These are phyloP conservation scores for Neodidymelliopsis sp. DNA, from an alignment of 2,329 filamentous ascomycete species.

Conservation along the genomic window DNA sequence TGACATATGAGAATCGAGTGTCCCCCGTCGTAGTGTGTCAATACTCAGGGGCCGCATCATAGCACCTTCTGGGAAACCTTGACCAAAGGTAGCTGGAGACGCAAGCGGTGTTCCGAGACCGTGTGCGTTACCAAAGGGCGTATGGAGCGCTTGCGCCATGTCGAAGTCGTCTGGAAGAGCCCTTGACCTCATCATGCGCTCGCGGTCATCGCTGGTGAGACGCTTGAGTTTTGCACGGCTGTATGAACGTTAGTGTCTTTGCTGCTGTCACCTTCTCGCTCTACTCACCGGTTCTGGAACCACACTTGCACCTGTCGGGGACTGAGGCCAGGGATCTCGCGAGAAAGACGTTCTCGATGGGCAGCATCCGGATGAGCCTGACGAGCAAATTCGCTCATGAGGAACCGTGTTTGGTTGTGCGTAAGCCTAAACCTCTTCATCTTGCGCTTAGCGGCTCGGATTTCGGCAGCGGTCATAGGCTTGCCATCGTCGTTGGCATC, in stretches of 20 bases:
- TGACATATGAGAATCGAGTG: slow-evolving; percentile 71
- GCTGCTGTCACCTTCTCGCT: not conserved
- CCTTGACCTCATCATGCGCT: slow-evolving; percentile 67
- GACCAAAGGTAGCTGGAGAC: slow-evolving; percentile 53
- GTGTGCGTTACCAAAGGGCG: slow-evolving; percentile 57
- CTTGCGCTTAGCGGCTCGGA: slow-evolving; percentile 59
- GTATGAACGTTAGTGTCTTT: slow-evolving; percentile 22
- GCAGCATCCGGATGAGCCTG: slow-evolving; percentile 93
- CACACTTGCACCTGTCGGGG: slow-evolving; percentile 95
- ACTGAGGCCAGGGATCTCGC: slow-evolving; percentile 90
- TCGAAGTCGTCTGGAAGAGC: slow-evolving; percentile 67
- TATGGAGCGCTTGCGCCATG: slow-evolving; percentile 65
- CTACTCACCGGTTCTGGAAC: slow-evolving; percentile 91
- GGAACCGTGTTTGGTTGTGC: slow-evolving; percentile 94
- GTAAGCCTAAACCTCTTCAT: slow-evolving; percentile 88
- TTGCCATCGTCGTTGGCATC: slow-evolving; percentile 42
- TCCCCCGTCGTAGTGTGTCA: slow-evolving; percentile 69
- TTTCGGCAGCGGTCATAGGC: slow-evolving; percentile 57
- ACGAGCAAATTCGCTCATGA: slow-evolving; percentile 96
- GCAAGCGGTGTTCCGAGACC: slow-evolving; percentile 58
- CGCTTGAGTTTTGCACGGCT: slow-evolving; percentile 69
- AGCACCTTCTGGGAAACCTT: slow-evolving; percentile 59
- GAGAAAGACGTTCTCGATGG: slow-evolving; percentile 83
- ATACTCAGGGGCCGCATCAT: slow-evolving; percentile 74
- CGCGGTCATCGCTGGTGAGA: slow-evolving; percentile 66